These are phyloP conservation scores for Trichoderma semiorbis DNA, from an alignment of 2,329 filamentous ascomycete genomes.

Conservation along the genomic window DNA sequence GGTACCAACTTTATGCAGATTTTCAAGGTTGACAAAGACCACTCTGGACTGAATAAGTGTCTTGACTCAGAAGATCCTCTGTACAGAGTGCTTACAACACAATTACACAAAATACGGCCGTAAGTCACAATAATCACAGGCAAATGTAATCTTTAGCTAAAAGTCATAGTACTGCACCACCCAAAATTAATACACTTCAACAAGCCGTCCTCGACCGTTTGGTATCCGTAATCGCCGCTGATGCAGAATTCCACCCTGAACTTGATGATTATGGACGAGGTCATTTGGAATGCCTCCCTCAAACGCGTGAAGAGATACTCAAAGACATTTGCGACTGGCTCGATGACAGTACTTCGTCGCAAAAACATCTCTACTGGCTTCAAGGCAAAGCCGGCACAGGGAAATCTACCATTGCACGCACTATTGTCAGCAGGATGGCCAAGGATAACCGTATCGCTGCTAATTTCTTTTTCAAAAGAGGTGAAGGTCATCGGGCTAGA, in stretches of 20 bases:
- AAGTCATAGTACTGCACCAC: neutral
- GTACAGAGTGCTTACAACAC: neutral
- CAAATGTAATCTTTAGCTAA: neutral
- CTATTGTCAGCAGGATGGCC: neutral
- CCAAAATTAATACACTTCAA: neutral
- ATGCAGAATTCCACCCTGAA: neutral
- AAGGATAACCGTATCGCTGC: constrained; percentile 23
- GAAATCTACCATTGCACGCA: constrained; percentile 24
- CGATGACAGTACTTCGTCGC: neutral
- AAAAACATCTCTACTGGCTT: constrained; percentile 16
- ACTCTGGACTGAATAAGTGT: constrained; percentile 25
- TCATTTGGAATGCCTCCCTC: neutral
- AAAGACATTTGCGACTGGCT: constrained; percentile 10
- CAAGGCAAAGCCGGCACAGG: constrained; percentile 23
- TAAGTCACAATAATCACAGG: neutral
- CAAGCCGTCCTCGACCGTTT: neutral
- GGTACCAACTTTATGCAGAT: neutral
- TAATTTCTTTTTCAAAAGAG: constrained; percentile 35
- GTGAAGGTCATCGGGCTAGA: constrained; percentile 37
- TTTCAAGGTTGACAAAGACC: constrained; percentile 18
- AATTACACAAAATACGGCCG: neutral
- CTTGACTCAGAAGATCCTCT: neutral
- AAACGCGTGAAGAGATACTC: neutral
- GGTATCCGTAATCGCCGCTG: neutral
- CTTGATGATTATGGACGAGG: neutral